Evolutionary conservation across 2,329 filamentous ascomycete species (phyloP).

Genomic region (Paecilomyces sp.): DNA sequence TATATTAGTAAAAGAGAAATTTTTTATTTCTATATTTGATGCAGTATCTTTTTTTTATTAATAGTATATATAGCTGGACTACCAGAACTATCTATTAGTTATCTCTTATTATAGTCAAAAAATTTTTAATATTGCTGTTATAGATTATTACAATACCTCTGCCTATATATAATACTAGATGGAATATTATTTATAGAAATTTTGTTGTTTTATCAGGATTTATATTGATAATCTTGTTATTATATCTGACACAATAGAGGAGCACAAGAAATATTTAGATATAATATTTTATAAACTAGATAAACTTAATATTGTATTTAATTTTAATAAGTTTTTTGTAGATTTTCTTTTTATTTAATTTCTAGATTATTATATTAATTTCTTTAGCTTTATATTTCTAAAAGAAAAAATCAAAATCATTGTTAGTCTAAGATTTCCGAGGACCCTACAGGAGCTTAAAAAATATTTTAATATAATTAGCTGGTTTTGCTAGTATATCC

Average conservation of each 20-base stretch:
- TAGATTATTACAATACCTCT: background rate
- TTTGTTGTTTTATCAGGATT: background rate
- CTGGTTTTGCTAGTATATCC: background rate
- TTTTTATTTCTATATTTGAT: background rate
- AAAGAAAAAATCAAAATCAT: background rate
- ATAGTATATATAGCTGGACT: background rate
- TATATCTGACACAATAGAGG: fast-evolving
- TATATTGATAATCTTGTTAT: background rate
- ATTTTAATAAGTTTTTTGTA: background rate
- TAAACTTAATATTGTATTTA: background rate
- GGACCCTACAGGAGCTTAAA: background rate
- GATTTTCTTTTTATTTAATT: background rate
- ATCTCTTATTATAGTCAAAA: background rate
- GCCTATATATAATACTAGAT: background rate
- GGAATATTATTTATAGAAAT: background rate
- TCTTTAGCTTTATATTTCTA: background rate
- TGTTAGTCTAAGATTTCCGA: background rate
- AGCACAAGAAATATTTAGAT: background rate
- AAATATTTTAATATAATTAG: background rate
- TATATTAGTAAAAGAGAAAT: background rate
- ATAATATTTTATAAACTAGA: background rate
- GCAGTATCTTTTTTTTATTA: background rate
- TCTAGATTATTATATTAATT: background rate
- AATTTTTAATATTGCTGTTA: background rate
- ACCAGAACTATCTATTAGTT: background rate